phyloP scores from a whole-genome alignment of 257 asterid genomes.

The Apocynum venetum region DNA sequence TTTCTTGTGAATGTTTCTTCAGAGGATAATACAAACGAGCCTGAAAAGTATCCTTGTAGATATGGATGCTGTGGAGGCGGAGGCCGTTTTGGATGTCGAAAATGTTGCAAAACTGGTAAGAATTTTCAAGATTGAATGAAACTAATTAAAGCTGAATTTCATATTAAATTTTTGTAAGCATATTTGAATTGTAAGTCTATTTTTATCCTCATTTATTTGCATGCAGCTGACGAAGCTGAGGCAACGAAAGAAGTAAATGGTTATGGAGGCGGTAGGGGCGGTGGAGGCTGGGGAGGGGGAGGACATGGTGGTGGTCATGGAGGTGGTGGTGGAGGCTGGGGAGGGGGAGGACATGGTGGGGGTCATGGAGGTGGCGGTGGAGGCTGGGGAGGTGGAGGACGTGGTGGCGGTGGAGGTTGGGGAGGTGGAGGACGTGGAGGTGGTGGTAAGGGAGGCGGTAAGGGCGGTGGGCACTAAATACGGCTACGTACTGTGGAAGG shows the following conservation, averaged over 20 bases:
- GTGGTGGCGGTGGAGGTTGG: not conserved
- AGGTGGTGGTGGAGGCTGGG: not conserved
- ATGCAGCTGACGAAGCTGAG: not conserved
- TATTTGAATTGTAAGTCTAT: not conserved
- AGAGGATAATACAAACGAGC: conserved; percentile 4
- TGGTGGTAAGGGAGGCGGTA: not conserved
- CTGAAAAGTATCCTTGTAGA: not conserved
- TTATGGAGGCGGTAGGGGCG: not conserved
- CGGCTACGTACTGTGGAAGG: conserved; percentile 11
- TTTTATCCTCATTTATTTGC: not conserved
- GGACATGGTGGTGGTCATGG: not conserved
- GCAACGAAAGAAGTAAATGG: not conserved
- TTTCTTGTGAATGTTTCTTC: not conserved
- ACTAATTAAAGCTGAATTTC: too few relatives aligned
- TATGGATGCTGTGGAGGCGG: not conserved
- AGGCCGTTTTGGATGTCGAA: not conserved
- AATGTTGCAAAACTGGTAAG: not conserved
- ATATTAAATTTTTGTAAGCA: too few relatives aligned
- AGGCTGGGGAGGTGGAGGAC: not conserved
- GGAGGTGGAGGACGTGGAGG: not conserved
- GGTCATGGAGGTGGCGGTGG: not conserved
- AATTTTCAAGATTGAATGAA: too few relatives aligned
- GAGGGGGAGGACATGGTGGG: not conserved
- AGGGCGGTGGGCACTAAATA: not conserved
- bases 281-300: not conserved